Base-by-base conservation (phyloP, 768 basidiomycete species). In the Tephrocybe sp. region DNA sequence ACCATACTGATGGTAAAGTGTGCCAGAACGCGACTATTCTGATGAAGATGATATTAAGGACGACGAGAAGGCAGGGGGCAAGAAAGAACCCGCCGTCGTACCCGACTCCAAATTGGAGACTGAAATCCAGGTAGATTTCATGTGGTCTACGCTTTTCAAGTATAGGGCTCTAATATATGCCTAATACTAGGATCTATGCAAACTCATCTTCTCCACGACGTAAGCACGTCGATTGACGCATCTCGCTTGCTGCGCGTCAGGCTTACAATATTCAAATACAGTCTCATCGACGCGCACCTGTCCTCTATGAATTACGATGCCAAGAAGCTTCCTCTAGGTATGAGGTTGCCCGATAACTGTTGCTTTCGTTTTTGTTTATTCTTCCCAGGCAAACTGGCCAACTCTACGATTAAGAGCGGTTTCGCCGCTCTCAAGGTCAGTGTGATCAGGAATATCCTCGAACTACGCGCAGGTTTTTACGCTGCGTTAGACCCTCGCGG, bases 281-380 rank as follows among this genome's bases (percentile, higher is more conserved):
- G 80, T 20, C 58, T 82, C 51, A 78, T 83, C 19, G 73, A 78
- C 42, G 79, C 78, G 0, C 71, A 74, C 38, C 63, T 84, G 59
- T 77, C 78, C 13, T 77, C 79, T 5, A 82, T 84, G 79, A 83
- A 84, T 54, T 84, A 84, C 53, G 83, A 84, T 59, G 83, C 82
- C 4, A 76, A 77, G 57, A 84, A 84, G 57, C 71, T 84, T 19
- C 83, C 83, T 13, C 74, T 84, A 14, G 83, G 82, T 74, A 61
- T 39, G 55, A 40, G 11, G 14, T 9, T n/a, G 2, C 44, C 11
- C 13, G 16, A 31, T 22, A 16, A n/a, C 45, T 43, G 6, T 11
- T 5, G 13, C n/a, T n/a, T 40, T 7, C 57, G 13, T 44, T n/a
- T n/a, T 33, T 54, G 11, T 56, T 35, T 20, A 13, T 8, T 4